These are phyloP conservation scores for Annulohypoxylon moriforme DNA, from an alignment of 495 filamentous ascomycete genomes.

Conservation along the genomic window DNA sequence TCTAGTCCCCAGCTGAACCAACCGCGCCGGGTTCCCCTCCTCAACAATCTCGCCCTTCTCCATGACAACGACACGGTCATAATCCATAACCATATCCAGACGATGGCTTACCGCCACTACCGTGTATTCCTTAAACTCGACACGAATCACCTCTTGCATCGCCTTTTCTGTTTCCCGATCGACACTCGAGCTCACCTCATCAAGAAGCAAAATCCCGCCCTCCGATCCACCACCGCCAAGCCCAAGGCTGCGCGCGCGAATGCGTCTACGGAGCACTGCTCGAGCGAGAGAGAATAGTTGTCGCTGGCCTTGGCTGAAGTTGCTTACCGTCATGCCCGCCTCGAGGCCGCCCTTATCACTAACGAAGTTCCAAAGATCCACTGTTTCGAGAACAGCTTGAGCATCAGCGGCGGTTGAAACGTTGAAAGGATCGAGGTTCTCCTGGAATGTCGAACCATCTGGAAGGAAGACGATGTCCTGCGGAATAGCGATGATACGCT, in stretches of 20 bases:
- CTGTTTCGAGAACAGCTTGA: constrained; percentile 58
- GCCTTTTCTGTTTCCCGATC: constrained; percentile 57
- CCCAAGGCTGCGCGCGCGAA: constrained; percentile 37
- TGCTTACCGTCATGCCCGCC: constrained; percentile 61
- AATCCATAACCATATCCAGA: constrained; percentile 59
- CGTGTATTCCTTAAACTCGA: constrained; percentile 59
- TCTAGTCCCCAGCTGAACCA: constrained; percentile 49
- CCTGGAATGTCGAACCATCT: constrained; percentile 51
- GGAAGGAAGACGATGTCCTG: constrained; percentile 60
- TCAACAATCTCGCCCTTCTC: constrained; percentile 56
- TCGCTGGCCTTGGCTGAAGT: constrained; percentile 70
- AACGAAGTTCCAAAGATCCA: constrained; percentile 62
- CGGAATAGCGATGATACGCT: constrained; percentile 50
- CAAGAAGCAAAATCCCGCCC: constrained; percentile 52
- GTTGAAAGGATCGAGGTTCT: constrained; percentile 58
- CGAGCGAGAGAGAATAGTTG: constrained; percentile 74
- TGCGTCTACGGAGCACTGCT: constrained; percentile 62
- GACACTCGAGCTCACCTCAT: constrained; percentile 58
- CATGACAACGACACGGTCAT: constrained; percentile 61
- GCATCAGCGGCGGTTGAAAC: constrained; percentile 54
- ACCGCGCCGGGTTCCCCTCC: constrained; percentile 49
- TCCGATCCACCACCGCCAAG: constrained; percentile 22
- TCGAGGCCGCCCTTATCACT: constrained; percentile 63
- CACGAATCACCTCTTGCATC: constrained; percentile 58
- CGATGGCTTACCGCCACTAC: constrained; percentile 62